Conservation (phyloP, 2,329 filamentous ascomycete species). For the Neophaeococcomyces aloes region DNA sequence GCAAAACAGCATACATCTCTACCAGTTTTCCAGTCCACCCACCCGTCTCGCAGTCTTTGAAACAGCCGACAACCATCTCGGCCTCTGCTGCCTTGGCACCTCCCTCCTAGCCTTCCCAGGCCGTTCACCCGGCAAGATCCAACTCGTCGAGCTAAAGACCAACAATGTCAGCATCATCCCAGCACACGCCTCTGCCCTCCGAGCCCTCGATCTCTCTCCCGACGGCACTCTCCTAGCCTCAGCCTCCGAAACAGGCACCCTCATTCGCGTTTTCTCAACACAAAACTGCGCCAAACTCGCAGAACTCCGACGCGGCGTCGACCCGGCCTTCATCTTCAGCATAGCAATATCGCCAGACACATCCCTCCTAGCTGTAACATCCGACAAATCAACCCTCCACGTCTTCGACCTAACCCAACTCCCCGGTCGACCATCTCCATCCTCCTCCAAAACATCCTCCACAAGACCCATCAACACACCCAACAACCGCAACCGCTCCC, state of each 20-base stretch:
- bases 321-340: constrained; percentile 77
- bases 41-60: constrained; percentile 65
- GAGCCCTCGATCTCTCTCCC: constrained; percentile 66
- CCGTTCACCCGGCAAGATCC: constrained; percentile 76
- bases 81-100: constrained; percentile 66
- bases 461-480: constrained; percentile 26
- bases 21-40: constrained; percentile 64
- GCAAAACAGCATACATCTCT: constrained; percentile 70
- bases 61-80: constrained; percentile 73
- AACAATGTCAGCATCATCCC: constrained; percentile 87
- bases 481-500: constrained; percentile 22
- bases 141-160: constrained; percentile 67
- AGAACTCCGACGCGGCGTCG: constrained; percentile 80
- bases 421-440: constrained; percentile 32
- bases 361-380: constrained; percentile 75
- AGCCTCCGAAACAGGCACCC: constrained; percentile 80
- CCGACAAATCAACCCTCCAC: constrained; percentile 92
- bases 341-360: constrained; percentile 78
- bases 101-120: constrained; percentile 74
- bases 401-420: constrained; percentile 67
- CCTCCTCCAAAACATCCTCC: constrained; percentile 27
- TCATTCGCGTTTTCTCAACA: constrained; percentile 77
- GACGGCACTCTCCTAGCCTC: constrained; percentile 78
- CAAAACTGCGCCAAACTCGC: constrained; percentile 67
- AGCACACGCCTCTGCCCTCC: constrained; percentile 69